A percentile compares a stretch with the other conserved stretches of the same genome.
These are phyloP conservation scores for Lepidopterella palustris DNA, from an alignment of 495 filamentous ascomycete species.

Conservation along the genomic window DNA sequence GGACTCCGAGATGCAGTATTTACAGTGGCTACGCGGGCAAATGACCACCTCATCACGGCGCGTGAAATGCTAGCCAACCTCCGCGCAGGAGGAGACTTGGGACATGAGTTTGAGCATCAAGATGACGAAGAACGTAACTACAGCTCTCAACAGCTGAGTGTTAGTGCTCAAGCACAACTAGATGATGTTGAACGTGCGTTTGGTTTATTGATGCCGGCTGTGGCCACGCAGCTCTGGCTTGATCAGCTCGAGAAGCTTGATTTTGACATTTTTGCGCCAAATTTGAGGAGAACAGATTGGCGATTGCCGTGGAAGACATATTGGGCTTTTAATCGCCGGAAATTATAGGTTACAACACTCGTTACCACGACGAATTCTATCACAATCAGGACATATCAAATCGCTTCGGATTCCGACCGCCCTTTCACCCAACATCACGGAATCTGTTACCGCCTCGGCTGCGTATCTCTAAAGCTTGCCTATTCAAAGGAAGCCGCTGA, in stretches of 20 bases:
- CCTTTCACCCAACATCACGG: no score
- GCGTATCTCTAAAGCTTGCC: no score
- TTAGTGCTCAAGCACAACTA: conserved; percentile 25
- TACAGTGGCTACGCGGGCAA: conserved; percentile 81
- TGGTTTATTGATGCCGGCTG: conserved; percentile 69
- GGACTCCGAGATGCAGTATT: conserved; percentile 88
- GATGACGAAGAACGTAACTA: conserved; percentile 72
- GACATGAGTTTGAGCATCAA: conserved; percentile 81
- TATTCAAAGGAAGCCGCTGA: no score
- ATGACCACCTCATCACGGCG: conserved; percentile 91
- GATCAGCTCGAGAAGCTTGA: conserved; percentile 66
- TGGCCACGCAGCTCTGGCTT: conserved; percentile 74
- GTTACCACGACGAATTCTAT: no score
- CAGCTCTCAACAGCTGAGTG: conserved; percentile 18
- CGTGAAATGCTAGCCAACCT: conserved; percentile 83
- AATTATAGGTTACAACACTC: conserved; percentile 21
- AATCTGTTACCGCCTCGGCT: no score
- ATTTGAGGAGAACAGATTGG: conserved; percentile 68
- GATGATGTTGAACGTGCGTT: conserved; percentile 45
- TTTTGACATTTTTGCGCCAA: conserved; percentile 72
- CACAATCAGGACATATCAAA: no score
- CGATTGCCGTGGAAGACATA: conserved; percentile 82
- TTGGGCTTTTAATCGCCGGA: conserved; percentile 55
- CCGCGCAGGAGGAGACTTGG: conserved; percentile 60
- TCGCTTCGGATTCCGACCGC: no score